phyloP scores from a whole-genome alignment of 1,139 yeast genomes.

The Protomyces inouyei region DNA sequence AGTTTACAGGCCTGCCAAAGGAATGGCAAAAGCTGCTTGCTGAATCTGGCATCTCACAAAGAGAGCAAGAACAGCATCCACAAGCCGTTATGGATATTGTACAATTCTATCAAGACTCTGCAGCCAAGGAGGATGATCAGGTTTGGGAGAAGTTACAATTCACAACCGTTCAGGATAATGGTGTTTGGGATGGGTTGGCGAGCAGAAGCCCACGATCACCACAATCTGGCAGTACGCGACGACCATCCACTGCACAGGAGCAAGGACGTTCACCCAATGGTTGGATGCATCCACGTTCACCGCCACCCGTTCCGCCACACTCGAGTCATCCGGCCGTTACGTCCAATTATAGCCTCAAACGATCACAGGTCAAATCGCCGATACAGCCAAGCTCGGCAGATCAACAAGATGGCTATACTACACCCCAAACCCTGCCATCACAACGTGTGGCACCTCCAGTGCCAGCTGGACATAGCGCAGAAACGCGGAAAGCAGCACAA shows the following conservation, averaged over 20 bases:
- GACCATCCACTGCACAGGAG: background rate
- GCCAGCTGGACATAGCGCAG: background rate
- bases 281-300: background rate
- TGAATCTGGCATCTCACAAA: constrained; percentile 78
- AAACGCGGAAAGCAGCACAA: background rate
- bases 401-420: background rate
- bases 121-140: constrained; percentile 34
- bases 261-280: background rate
- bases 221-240: background rate
- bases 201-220: background rate
- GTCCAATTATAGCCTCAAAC: constrained; percentile 7
- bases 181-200: constrained; percentile 7
- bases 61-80: constrained; percentile 85
- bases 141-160: constrained; percentile 12
- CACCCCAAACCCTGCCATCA: background rate
- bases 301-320: background rate
- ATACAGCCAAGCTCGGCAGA: background rate
- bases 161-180: constrained; percentile 3
- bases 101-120: constrained; percentile 52
- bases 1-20: constrained; percentile 82
- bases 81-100: constrained; percentile 93
- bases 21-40: constrained; percentile 84
- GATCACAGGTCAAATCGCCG: background rate
- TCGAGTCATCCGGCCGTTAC: background rate
- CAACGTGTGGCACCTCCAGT: background rate